These are phyloP conservation scores for Carex parvula DNA, from an alignment of 176 grass and related monocot species.

Conservation along the genomic window DNA sequence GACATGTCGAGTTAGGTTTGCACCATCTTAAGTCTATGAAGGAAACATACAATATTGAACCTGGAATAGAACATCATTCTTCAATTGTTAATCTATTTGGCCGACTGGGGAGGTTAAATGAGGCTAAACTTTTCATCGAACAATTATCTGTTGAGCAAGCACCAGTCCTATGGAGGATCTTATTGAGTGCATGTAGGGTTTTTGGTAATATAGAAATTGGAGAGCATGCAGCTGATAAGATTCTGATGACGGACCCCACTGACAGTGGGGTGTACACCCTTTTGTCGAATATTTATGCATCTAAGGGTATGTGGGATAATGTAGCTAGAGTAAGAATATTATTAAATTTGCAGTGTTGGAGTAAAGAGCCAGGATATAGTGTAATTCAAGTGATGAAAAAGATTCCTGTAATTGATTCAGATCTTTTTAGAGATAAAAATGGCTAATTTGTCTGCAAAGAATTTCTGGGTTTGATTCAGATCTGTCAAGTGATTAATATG, in stretches of 20 bases:
- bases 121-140: constrained; percentile 60
- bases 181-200: constrained; percentile 58
- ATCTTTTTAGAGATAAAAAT: constrained; percentile 50
- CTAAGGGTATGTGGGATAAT: constrained; percentile 69
- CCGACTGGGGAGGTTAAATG: constrained; percentile 54
- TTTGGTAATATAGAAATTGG: constrained; percentile 67
- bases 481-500: constrained; percentile 48
- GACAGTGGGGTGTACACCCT: constrained; percentile 59
- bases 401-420: constrained; percentile 45
- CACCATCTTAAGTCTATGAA: constrained; percentile 58
- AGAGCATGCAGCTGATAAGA: constrained; percentile 57
- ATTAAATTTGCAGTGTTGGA: constrained; percentile 36
- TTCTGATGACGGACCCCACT: constrained; percentile 45
- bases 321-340: constrained; percentile 49
- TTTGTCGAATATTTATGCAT: constrained; percentile 78
- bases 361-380: constrained; percentile 66
- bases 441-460: constrained; percentile 21
- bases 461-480: constrained; percentile 43
- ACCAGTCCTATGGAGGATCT: constrained; percentile 61
- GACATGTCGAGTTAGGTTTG: constrained; percentile 57
- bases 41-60: constrained; percentile 47
- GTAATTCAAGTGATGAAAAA: constrained; percentile 59
- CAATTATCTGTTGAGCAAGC: constrained; percentile 60
- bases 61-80: constrained; percentile 68
- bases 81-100: constrained; percentile 69